Conservation (phyloP, 2,329 filamentous ascomycete genomes). For the Ceratocystis cubensis region DNA sequence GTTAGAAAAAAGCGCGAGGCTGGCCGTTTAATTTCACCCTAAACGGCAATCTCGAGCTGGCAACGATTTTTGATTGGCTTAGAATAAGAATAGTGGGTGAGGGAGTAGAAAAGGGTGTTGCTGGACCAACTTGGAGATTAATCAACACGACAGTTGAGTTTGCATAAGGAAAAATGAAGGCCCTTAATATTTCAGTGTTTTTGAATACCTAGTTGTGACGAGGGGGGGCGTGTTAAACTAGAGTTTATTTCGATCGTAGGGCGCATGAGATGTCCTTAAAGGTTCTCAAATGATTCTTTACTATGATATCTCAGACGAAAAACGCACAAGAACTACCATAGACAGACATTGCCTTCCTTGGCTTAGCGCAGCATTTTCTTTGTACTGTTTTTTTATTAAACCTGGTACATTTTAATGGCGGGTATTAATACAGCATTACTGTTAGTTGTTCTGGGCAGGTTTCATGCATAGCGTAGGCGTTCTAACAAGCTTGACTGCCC, state of each 20-base stretch:
- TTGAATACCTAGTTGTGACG: too few relatives aligned
- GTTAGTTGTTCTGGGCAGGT: neutral
- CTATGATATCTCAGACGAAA: neutral
- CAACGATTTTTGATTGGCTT: neutral
- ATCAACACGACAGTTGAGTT: neutral
- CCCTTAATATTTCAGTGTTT: too few relatives aligned
- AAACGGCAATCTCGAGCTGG: neutral
- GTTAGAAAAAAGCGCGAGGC: neutral
- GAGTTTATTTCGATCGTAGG: too few relatives aligned
- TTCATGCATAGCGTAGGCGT: neutral
- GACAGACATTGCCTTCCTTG: neutral
- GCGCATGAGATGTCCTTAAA: too few relatives aligned
- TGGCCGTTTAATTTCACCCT: neutral
- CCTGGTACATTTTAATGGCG: neutral
- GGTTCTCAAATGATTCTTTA: too few relatives aligned
- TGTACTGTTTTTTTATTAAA: neutral
- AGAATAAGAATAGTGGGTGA: neutral
- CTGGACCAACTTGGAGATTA: neutral
- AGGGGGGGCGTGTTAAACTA: too few relatives aligned
- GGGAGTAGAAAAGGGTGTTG: neutral
- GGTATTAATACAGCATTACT: neutral
- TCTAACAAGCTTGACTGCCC: neutral
- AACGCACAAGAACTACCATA: neutral
- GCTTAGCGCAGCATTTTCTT: neutral
- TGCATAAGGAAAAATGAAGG: too few relatives aligned